Conservation (phyloP, 1,139 yeast species). For the Pichia sp. region DNA sequence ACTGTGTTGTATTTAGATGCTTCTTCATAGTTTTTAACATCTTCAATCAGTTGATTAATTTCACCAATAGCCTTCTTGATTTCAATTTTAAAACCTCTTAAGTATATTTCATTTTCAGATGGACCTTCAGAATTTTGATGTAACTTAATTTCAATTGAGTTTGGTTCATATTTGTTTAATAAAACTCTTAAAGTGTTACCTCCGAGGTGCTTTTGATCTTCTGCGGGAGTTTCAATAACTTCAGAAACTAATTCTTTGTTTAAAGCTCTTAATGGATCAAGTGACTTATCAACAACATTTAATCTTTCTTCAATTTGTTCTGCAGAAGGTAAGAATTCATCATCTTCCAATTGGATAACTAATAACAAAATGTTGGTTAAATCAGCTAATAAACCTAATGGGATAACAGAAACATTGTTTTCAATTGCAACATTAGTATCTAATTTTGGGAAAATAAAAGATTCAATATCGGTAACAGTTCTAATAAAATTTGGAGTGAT, state of each 20-base stretch:
- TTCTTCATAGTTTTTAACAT: conserved; percentile 56
- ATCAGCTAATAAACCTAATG: conserved; percentile 43
- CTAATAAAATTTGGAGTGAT: conserved; percentile 63
- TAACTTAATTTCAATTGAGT: conserved; percentile 38
- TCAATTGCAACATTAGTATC: conserved; percentile 43
- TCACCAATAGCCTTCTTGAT: conserved; percentile 50
- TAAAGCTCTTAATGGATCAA: conserved; percentile 53
- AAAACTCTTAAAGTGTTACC: conserved; percentile 43
- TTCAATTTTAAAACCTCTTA: conserved; percentile 58
- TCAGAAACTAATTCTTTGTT: conserved; percentile 50
- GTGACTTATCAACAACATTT: conserved; percentile 42
- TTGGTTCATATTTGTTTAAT: conserved; percentile 25
- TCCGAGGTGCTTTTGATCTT: conserved; percentile 50
- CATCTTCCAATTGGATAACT: conserved; percentile 41
- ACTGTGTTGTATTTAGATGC: conserved; percentile 52
- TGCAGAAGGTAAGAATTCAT: conserved; percentile 47
- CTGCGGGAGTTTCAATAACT: conserved; percentile 46
- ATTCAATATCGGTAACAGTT: conserved; percentile 60
- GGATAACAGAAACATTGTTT: conserved; percentile 50
- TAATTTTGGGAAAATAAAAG: conserved; percentile 54
- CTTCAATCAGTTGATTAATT: conserved; percentile 51
- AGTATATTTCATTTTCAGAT: conserved; percentile 47
- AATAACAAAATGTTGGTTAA: conserved; percentile 36
- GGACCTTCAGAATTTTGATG: conserved; percentile 38
- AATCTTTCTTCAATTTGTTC: conserved; percentile 44